Evolutionary conservation across 306 rosid genomes (phyloP).

Genomic region (Citrullus amarus): DNA sequence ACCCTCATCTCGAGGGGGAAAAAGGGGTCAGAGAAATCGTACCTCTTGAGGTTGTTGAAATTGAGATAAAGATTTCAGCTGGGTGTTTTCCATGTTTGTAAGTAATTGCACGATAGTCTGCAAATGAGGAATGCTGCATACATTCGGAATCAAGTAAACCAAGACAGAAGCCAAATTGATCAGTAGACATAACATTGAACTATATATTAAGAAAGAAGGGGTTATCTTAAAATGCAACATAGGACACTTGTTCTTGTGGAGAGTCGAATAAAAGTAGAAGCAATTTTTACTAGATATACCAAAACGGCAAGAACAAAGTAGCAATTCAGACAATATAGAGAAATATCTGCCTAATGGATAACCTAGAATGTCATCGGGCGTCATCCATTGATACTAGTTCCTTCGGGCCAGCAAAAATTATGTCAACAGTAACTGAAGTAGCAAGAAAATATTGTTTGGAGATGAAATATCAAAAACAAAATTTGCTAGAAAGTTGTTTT

Average conservation of each 20-base stretch:
- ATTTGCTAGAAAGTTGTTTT: background rate
- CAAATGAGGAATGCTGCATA: slow-evolving; percentile 59
- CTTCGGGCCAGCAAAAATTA: background rate
- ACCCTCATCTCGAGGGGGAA: background rate
- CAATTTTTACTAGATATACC: background rate
- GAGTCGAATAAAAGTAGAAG: background rate
- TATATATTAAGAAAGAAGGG: background rate
- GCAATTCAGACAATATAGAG: too few species aligned
- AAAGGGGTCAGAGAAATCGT: slow-evolving; percentile 6
- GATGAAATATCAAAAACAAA: background rate
- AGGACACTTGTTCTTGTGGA: background rate
- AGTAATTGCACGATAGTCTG: slow-evolving; percentile 67
- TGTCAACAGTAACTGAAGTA: background rate
- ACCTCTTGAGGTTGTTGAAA: slow-evolving; percentile 43
- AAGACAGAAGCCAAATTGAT: slow-evolving; percentile 5
- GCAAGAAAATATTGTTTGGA: background rate
- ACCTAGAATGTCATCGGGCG: background rate
- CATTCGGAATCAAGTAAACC: slow-evolving; percentile 10
- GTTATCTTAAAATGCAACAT: background rate
- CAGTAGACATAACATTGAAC: background rate
- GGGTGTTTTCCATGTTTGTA: slow-evolving; percentile 73
- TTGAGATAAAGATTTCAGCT: slow-evolving; percentile 45
- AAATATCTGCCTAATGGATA: background rate
- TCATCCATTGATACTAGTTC: background rate
- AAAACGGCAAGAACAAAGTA: background rate